Base-by-base conservation (phyloP, 345 rosid genomes). In the Crucihimalaya himalaica region DNA sequence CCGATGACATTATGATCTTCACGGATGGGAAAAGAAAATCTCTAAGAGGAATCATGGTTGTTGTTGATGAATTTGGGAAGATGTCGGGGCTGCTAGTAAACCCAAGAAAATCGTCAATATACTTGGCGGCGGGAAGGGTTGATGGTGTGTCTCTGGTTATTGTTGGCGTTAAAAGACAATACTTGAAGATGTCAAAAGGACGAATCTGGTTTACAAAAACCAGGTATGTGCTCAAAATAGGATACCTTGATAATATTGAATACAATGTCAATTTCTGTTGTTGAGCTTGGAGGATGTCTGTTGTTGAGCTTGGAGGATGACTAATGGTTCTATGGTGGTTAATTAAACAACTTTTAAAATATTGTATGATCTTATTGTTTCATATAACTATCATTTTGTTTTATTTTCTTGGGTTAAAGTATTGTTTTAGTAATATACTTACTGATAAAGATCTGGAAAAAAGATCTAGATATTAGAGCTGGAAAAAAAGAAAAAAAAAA, bases 391-490 rank as follows among this genome's bases (percentile, higher is more conserved):
- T 54, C 2, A 32, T 6, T 32, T 32, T 23, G 0, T 45, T 11
- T 16, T 31, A 5, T 14, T 14, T 53, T 1, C 34, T 2, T 53
- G 10, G 29, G 34, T 31, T 11, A 12, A 32, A 20, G 4, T 20
- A 20, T 29, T 10, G 15, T 18, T 27, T 63, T n/a, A 3, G 53
- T 53, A 40, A 27, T 39, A 25, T 39, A 4, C 20, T 21, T 39
- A 4, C 20, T 21, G 32, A n/a, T 50, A 66, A 19, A 2, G 2
- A n/a, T n/a, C n/a, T n/a, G n/a, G n/a, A n/a, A n/a, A n/a, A n/a
- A n/a, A n/a, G n/a, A n/a, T n/a, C n/a, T n/a, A n/a, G n/a, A 25
- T 27, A 66, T 66, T 20, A 50, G 47, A 66, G 34, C 16, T 23
- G 63, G 53, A 5, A 42, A 31, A 13, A 8, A 6, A 0, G 5